These are phyloP conservation scores for Cryptosporidium felis DNA, from an alignment of 169 alveolate genomes.

Conservation along the genomic window DNA sequence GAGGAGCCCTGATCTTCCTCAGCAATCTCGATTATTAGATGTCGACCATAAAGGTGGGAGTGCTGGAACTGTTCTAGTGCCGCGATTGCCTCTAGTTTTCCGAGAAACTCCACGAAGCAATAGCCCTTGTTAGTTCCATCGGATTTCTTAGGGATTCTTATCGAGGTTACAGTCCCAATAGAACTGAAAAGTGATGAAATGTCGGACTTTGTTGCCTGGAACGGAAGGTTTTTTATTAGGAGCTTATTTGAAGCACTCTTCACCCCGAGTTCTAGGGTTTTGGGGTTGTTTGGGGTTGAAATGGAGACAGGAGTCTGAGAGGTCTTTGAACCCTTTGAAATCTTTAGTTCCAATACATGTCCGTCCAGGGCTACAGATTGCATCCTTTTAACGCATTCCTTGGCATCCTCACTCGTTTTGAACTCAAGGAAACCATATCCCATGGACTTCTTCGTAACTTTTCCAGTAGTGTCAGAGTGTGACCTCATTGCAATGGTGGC, in stretches of 20 bases:
- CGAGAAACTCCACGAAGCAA: slow-evolving; percentile 91
- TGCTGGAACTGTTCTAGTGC: slow-evolving; percentile 90
- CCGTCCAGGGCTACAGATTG: slow-evolving; percentile 78
- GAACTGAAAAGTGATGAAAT: slow-evolving; percentile 87
- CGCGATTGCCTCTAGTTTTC: slow-evolving; percentile 85
- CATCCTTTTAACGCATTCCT: slow-evolving; percentile 75
- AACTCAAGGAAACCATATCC: slow-evolving; percentile 94
- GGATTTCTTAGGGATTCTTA: slow-evolving; percentile 92
- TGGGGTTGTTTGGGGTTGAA: neutral
- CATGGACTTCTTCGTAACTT: slow-evolving; percentile 75
- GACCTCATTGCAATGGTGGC: slow-evolving; percentile 46
- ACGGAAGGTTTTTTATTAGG: slow-evolving; percentile 92
- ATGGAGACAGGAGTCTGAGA: slow-evolving; percentile 6
- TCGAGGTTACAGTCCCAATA: slow-evolving; percentile 87
- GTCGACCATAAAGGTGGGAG: slow-evolving; percentile 93
- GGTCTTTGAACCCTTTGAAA: slow-evolving; percentile 69
- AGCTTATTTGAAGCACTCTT: slow-evolving; percentile 82
- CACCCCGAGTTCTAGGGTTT: slow-evolving; percentile 61
- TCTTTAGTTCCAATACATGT: slow-evolving; percentile 76
- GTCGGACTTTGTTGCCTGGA: slow-evolving; percentile 92
- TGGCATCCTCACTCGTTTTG: slow-evolving; percentile 73
- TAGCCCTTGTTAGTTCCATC: slow-evolving; percentile 90
- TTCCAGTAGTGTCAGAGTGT: slow-evolving; percentile 46
- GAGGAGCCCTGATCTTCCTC: slow-evolving; percentile 68
- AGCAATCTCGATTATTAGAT: slow-evolving; percentile 88